Conservation (phyloP, 805 yeast species). For the Yarrowia alimentaria region DNA sequence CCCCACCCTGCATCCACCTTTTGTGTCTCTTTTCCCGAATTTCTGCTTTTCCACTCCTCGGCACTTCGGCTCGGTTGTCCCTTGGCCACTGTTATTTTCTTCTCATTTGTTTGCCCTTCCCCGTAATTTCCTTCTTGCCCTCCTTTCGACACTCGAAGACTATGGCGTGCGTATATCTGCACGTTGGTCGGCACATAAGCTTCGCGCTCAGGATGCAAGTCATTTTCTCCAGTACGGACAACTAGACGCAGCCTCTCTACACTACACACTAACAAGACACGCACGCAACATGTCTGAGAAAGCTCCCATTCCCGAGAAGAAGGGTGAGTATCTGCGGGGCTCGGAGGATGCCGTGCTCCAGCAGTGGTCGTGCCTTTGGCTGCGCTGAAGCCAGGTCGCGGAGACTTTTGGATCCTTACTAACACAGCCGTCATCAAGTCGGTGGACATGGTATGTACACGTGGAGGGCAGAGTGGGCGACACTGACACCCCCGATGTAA, state of each 20-base stretch:
- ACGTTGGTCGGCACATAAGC: neutral
- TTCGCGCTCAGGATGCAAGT: neutral
- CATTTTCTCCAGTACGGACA: conserved; percentile 1
- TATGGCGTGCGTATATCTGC: conserved; percentile 21
- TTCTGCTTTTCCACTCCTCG: too few species aligned
- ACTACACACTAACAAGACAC: conserved; percentile 2
- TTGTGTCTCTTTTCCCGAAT: too few species aligned
- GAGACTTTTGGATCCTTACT: conserved; percentile 1
- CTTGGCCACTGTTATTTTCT: too few species aligned
- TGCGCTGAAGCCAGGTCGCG: too few species aligned
- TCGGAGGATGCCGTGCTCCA: too few species aligned
- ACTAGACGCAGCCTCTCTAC: neutral
- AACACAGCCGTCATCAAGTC: conserved; percentile 37
- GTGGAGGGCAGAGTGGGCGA: too few species aligned
- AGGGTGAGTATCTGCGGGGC: conserved; percentile 19
- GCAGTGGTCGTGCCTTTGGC: too few species aligned
- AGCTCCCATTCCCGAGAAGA: conserved; percentile 33
- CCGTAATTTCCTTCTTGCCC: too few species aligned
- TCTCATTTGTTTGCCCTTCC: too few species aligned
- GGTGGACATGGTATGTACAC: conserved; percentile 39
- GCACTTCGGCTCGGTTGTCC: too few species aligned
- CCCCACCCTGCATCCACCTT: too few species aligned
- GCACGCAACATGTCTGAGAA: conserved; percentile 33
- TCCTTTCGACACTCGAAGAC: neutral
- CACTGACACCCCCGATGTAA: too few species aligned